These are phyloP conservation scores for Stagonosporopsis vannaccii DNA, from an alignment of 2,329 filamentous ascomycete genomes.

Conservation along the genomic window DNA sequence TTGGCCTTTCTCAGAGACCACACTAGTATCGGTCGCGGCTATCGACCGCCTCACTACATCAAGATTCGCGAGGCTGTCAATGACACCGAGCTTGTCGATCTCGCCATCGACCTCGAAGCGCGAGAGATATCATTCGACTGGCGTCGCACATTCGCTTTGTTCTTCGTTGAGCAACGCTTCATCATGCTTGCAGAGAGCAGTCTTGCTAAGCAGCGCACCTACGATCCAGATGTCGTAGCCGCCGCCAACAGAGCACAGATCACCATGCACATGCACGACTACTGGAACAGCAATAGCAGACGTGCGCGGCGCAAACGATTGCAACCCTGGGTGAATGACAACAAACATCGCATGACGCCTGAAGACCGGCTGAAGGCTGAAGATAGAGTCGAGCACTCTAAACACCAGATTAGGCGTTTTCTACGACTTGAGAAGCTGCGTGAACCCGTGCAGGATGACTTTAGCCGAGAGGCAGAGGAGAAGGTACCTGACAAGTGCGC, in stretches of 20 bases:
- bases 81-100: slow-evolving; percentile 27
- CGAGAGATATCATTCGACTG: slow-evolving; percentile 29
- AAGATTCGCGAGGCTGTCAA: slow-evolving; percentile 21
- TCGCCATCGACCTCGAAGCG: slow-evolving; percentile 22
- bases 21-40: slow-evolving; percentile 27
- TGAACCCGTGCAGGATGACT: background rate
- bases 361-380: slow-evolving; percentile 24
- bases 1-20: slow-evolving; percentile 13
- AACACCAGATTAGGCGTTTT: slow-evolving; percentile 7
- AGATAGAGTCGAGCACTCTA: slow-evolving; percentile 10
- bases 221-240: slow-evolving; percentile 20
- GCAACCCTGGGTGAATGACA: slow-evolving; percentile 19
- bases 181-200: slow-evolving; percentile 4
- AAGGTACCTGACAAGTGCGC: slow-evolving; percentile 22
- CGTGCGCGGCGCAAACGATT: slow-evolving; percentile 26
- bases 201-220: slow-evolving; percentile 2
- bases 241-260: slow-evolving; percentile 3
- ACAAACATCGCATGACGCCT: slow-evolving; percentile 23
- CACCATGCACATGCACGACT: slow-evolving; percentile 4
- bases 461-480: slow-evolving; percentile 7
- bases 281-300: slow-evolving; percentile 6
- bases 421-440: slow-evolving; percentile 18
- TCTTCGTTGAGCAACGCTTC: slow-evolving; percentile 27
- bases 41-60: slow-evolving; percentile 29
- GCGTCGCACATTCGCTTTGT: slow-evolving; percentile 21